Evolutionary conservation across 1,284 basidiomycete genomes (phyloP).

Genomic region (Vanrija pseudolonga): DNA sequence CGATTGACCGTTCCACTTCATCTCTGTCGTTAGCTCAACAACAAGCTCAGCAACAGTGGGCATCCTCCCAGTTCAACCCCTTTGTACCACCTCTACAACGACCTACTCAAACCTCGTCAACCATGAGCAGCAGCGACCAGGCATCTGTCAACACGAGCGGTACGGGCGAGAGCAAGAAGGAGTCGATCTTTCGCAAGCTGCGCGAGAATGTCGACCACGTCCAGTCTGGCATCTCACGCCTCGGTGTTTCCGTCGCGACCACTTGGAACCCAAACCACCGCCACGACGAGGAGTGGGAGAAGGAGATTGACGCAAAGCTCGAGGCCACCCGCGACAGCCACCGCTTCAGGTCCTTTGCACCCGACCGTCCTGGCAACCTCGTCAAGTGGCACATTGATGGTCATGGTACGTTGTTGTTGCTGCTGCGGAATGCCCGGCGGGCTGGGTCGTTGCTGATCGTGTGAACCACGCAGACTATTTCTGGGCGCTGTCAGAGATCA

Average conservation of each 20-base stretch:
- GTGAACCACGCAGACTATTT: constrained; percentile 65
- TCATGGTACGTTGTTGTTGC: constrained; percentile 52
- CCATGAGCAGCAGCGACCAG: constrained; percentile 19
- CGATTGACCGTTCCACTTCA: not conserved
- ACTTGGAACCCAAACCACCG: constrained; percentile 55
- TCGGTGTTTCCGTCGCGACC: constrained; percentile 37
- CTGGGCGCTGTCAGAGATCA: constrained; percentile 83
- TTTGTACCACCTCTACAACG: no score
- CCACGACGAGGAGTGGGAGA: constrained; percentile 66
- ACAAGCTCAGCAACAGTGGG: not conserved
- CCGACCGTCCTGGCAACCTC: constrained; percentile 62
- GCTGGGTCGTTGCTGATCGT: not conserved
- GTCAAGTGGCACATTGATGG: constrained; percentile 92
- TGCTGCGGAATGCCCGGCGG: not conserved
- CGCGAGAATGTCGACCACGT: constrained; percentile 37
- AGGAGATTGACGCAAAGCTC: constrained; percentile 61
- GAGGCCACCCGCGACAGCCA: constrained; percentile 71
- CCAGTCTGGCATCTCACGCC: constrained; percentile 28
- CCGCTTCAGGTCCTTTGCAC: constrained; percentile 80
- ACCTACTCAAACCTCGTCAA: not conserved
- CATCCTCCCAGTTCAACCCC: no score
- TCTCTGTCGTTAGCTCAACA: no score
- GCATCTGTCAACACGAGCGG: constrained; percentile 23
- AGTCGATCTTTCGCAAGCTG: constrained; percentile 27
- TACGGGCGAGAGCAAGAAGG: constrained; percentile 21